Evolutionary conservation across 805 yeast species (phyloP).

Genomic region (Pichia nakasei): DNA sequence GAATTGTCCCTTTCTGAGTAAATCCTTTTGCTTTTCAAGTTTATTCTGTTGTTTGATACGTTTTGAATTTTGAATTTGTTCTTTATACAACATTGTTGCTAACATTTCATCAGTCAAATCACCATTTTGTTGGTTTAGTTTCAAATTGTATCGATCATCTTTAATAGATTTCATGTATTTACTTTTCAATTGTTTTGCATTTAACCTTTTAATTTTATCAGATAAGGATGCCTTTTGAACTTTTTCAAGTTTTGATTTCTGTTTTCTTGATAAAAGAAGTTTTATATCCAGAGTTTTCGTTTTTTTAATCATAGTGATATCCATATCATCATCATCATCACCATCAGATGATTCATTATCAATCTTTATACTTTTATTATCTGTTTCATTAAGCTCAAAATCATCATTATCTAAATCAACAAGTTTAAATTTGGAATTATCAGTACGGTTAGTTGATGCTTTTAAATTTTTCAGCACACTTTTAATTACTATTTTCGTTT

Average conservation of each 20-base stretch:
- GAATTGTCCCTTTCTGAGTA: slow-evolving; percentile 11
- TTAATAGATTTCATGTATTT: neutral
- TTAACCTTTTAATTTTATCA: slow-evolving; percentile 8
- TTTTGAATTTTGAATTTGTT: slow-evolving; percentile 10
- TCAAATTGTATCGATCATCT: neutral
- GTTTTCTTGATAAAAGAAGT: slow-evolving; percentile 7
- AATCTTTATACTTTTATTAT: neutral
- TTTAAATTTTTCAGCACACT: neutral
- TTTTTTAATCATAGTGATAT: slow-evolving; percentile 1
- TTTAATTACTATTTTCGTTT: neutral
- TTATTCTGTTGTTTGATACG: slow-evolving; percentile 9
- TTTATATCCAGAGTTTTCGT: slow-evolving; percentile 8
- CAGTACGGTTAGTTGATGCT: neutral
- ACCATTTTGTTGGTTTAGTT: neutral
- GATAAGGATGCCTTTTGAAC: slow-evolving; percentile 4
- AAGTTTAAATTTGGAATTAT: neutral
- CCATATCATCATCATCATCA: neutral
- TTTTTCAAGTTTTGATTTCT: slow-evolving; percentile 1
- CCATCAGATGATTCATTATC: neutral
- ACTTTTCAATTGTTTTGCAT: slow-evolving; percentile 6
- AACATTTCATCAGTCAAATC: slow-evolving; percentile 8
- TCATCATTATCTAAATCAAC: slow-evolving; percentile 4
- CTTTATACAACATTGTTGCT: slow-evolving; percentile 9
- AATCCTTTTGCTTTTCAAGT: slow-evolving; percentile 8
- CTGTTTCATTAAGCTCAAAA: neutral